These are phyloP conservation scores for Nakazawaea sp. DNA, from an alignment of 805 yeast genomes.

Conservation along the genomic window DNA sequence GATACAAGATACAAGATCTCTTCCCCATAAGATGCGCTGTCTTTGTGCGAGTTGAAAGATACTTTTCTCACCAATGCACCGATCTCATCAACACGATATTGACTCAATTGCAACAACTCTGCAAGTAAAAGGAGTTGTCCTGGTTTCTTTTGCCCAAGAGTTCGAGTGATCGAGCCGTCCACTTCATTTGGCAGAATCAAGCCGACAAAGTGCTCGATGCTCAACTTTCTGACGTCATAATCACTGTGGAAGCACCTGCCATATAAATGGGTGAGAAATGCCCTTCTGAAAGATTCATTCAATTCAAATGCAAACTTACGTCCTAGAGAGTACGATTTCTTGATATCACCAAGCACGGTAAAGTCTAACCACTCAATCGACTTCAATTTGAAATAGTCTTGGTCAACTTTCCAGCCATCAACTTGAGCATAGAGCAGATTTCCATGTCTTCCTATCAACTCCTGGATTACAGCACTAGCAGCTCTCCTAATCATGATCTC, in stretches of 20 bases:
- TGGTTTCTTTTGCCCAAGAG: background rate
- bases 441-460: slow-evolving; percentile 73
- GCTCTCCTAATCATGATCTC: slow-evolving; percentile 76
- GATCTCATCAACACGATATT: background rate
- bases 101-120: slow-evolving; percentile 12
- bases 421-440: slow-evolving; percentile 23
- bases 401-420: slow-evolving; percentile 10
- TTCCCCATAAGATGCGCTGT: slow-evolving; percentile 29
- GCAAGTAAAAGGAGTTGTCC: slow-evolving; percentile 18
- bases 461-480: slow-evolving; percentile 83
- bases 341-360: slow-evolving; percentile 35
- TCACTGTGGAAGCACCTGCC: slow-evolving; percentile 29
- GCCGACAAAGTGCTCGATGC: slow-evolving; percentile 28
- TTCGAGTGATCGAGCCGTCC: background rate
- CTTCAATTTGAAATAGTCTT: slow-evolving; percentile 33
- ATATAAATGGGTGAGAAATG: slow-evolving; percentile 27
- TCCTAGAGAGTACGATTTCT: slow-evolving; percentile 27
- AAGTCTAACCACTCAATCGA: slow-evolving; percentile 58
- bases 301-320: slow-evolving; percentile 11
- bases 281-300: slow-evolving; percentile 13
- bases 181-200: slow-evolving; percentile 12
- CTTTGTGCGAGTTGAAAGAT: slow-evolving; percentile 27
- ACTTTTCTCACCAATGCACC: slow-evolving; percentile 4
- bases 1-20: slow-evolving; percentile 23
- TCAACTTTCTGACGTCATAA: slow-evolving; percentile 33